phyloP scores from a whole-genome alignment of 768 basidiomycete species.

The Russula sp. region DNA sequence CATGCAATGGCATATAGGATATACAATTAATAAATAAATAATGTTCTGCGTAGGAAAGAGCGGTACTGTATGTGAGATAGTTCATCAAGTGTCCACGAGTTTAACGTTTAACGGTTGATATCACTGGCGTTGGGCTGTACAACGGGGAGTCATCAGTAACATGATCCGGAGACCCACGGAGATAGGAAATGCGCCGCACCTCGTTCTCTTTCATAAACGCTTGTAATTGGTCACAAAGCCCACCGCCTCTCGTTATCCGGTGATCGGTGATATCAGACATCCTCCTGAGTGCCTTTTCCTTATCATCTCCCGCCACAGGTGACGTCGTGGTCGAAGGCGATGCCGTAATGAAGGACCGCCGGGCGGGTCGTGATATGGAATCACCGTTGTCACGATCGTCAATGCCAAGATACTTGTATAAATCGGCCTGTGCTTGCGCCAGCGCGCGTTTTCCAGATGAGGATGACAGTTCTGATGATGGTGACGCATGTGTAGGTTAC shows the following conservation, averaged over 20 bases:
- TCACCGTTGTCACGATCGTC: conserved; percentile 44
- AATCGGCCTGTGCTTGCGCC: conserved; percentile 62
- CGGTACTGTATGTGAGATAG: background rate
- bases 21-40: background rate
- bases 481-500: conserved; percentile 36
- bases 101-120: background rate
- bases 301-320: background rate
- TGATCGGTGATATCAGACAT: conserved; percentile 21
- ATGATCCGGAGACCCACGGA: background rate
- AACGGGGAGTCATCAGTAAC: background rate
- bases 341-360: conserved; percentile 15
- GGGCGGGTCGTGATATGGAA: conserved; percentile 30
- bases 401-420: conserved; percentile 73
- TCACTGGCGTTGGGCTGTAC: conserved; percentile 3
- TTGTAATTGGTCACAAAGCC: conserved; percentile 3
- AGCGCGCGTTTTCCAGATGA: conserved; percentile 57
- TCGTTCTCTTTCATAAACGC: conserved; percentile 9
- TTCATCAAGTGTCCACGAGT: background rate
- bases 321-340: conserved; percentile 9
- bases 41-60: background rate
- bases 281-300: background rate
- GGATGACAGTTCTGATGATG: conserved; percentile 44
- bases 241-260: conserved; percentile 7
- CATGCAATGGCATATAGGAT: background rate
- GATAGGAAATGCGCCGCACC: conserved; percentile 3